Percentiles rank a stretch among this genome's conserved stretches.
These are phyloP conservation scores for Flaveria bidentis DNA, from an alignment of 129 eudicot species.

Conservation along the genomic window DNA sequence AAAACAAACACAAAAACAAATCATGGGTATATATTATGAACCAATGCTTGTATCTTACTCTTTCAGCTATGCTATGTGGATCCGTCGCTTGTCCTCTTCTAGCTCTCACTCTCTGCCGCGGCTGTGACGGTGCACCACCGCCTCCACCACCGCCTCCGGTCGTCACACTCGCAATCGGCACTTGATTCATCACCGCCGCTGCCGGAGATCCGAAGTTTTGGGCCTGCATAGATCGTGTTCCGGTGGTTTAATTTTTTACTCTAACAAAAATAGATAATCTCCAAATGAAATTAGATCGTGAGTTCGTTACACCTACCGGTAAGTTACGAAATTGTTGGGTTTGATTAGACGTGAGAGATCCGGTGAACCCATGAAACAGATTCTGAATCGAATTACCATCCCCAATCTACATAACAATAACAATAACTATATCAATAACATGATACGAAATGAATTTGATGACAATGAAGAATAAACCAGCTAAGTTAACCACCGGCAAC, in stretches of 20 bases:
- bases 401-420: slow-evolving; percentile 38
- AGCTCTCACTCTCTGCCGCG: slow-evolving; percentile 80
- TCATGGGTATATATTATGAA: not conserved
- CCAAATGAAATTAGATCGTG: not conserved
- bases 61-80: slow-evolving; percentile 88
- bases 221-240: slow-evolving; percentile 21
- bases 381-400: slow-evolving; percentile 61
- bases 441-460: not conserved
- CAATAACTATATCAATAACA: not conserved
- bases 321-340: slow-evolving; percentile 54
- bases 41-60: slow-evolving; percentile 42
- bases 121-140: slow-evolving; percentile 64
- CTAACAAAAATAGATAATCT: no score
- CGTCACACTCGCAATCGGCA: slow-evolving; percentile 26
- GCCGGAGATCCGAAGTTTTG: slow-evolving; percentile 57
- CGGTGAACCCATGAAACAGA: slow-evolving; percentile 65
- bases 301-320: slow-evolving; percentile 34
- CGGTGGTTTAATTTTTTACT: no score
- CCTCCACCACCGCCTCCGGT: slow-evolving; percentile 41
- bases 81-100: slow-evolving; percentile 93
- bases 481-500: slow-evolving; percentile 30
- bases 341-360: slow-evolving; percentile 60
- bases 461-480: not conserved
- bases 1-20: slow-evolving; percentile 20
- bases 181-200: slow-evolving; percentile 51